These are phyloP conservation scores for Mrakia hoshinonis DNA, from an alignment of 768 basidiomycete genomes.

Conservation along the genomic window DNA sequence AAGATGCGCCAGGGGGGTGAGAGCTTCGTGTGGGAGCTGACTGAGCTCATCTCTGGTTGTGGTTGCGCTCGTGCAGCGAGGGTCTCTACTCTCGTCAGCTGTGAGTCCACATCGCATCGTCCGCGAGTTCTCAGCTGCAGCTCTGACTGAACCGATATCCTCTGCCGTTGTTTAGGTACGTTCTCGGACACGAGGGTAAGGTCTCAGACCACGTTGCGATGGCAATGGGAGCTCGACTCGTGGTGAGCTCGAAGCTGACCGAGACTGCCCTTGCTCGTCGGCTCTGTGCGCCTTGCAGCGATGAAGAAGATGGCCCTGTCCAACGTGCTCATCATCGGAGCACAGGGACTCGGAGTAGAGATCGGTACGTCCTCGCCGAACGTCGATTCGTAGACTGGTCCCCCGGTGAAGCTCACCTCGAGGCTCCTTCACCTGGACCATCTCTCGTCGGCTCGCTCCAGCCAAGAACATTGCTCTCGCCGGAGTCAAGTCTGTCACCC, in stretches of 20 bases:
- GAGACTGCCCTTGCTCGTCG: background rate
- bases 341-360: constrained; percentile 88
- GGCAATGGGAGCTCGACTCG: background rate
- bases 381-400: background rate
- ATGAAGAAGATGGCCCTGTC: constrained; percentile 99
- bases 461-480: constrained; percentile 93
- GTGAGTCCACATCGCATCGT: constrained; percentile 48
- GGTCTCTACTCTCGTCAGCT: constrained; percentile 87
- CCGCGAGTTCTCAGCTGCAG: background rate
- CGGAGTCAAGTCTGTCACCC: constrained; percentile 92
- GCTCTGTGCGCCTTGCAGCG: constrained; percentile 46
- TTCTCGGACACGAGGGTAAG: constrained; percentile 89
- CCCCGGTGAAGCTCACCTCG: background rate
- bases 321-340: constrained; percentile 84
- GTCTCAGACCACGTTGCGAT: background rate
- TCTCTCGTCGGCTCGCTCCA: constrained; percentile 35
- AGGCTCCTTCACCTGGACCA: background rate
- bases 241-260: background rate
- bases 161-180: constrained; percentile 54
- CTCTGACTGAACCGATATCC: constrained; percentile 30
- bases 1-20: too few relatives aligned
- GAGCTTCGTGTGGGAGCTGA: background rate
- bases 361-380: constrained; percentile 55
- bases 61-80: constrained; percentile 44
- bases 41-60: background rate